Conservation (phyloP, 1,284 basidiomycete genomes). For the Salmacisia buchloeana region DNA sequence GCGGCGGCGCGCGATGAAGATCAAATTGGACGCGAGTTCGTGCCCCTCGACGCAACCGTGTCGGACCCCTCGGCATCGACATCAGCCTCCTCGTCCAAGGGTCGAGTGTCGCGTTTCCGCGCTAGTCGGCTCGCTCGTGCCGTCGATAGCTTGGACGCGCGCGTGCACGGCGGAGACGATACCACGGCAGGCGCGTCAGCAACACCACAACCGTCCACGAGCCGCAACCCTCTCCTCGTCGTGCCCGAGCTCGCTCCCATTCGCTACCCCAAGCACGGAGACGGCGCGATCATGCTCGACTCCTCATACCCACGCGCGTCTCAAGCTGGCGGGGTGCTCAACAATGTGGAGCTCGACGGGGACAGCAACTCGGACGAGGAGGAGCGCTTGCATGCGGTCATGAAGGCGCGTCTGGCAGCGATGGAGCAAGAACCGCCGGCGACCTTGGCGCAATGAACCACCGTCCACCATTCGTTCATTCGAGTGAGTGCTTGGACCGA, state of each 20-base stretch:
- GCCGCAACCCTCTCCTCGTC: not conserved
- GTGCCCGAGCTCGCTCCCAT: conserved; percentile 23
- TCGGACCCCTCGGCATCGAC: not conserved
- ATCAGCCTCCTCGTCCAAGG: not conserved
- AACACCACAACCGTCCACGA: not conserved
- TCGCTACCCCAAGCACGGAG: conserved; percentile 26
- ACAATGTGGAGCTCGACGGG: not conserved
- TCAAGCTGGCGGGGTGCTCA: not conserved
- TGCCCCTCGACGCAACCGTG: not conserved
- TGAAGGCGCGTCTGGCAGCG: conserved; percentile 2
- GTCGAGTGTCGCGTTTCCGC: conserved; percentile 2
- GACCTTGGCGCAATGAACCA: no score
- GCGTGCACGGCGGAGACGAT: not conserved
- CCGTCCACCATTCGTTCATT: no score
- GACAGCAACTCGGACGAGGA: conserved; percentile 5
- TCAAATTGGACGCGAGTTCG: no score
- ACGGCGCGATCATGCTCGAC: conserved; percentile 8
- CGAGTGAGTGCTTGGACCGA: no score
- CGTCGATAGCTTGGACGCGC: not conserved
- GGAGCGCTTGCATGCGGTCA: conserved; percentile 1
- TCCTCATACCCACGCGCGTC: no score
- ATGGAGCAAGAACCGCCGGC: no score
- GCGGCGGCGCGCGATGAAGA: no score
- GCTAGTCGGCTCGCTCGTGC: conserved; percentile 5
- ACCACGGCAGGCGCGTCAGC: not conserved